phyloP scores from a whole-genome alignment of 495 filamentous ascomycete genomes.

The Trichoderma virens region DNA sequence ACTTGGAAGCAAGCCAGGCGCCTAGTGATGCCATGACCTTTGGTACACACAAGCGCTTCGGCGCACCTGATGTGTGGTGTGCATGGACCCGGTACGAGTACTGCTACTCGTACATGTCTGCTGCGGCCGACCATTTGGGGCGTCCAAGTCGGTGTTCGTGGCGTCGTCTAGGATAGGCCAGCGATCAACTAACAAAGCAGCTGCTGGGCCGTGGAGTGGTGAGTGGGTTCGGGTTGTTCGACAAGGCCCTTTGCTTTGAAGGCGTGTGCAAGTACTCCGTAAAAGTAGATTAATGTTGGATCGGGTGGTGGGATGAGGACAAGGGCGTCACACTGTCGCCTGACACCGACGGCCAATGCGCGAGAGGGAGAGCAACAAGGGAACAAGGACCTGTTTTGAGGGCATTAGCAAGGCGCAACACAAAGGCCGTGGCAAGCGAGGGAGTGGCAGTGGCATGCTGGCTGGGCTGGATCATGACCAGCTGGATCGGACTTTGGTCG shows the following conservation, averaged over 20 bases:
- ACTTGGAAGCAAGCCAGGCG: background rate
- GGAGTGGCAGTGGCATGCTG: too few species aligned
- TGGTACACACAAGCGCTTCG: background rate
- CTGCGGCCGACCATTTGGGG: constrained; percentile 1
- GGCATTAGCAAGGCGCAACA: background rate
- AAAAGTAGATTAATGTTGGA: background rate
- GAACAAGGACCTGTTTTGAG: background rate
- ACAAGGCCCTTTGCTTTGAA: background rate
- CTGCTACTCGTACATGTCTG: background rate
- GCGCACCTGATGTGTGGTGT: background rate
- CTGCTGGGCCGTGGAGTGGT: background rate
- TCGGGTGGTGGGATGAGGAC: constrained; percentile 6
- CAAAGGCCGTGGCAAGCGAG: too few species aligned
- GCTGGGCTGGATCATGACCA: too few species aligned
- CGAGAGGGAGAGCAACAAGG: background rate
- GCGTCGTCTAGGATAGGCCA: background rate
- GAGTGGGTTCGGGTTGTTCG: background rate
- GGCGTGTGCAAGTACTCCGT: background rate
- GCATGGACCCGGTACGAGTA: background rate
- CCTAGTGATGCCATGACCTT: background rate
- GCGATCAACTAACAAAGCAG: background rate
- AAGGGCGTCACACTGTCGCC: background rate
- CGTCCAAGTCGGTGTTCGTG: constrained; percentile 1
- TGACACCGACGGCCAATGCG: background rate
- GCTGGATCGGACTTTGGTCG: too few species aligned